A percentile compares a stretch with the other conserved stretches of the same genome.
Conservation (phyloP, 257 asterid species). For the Hygrophila difformis region DNA sequence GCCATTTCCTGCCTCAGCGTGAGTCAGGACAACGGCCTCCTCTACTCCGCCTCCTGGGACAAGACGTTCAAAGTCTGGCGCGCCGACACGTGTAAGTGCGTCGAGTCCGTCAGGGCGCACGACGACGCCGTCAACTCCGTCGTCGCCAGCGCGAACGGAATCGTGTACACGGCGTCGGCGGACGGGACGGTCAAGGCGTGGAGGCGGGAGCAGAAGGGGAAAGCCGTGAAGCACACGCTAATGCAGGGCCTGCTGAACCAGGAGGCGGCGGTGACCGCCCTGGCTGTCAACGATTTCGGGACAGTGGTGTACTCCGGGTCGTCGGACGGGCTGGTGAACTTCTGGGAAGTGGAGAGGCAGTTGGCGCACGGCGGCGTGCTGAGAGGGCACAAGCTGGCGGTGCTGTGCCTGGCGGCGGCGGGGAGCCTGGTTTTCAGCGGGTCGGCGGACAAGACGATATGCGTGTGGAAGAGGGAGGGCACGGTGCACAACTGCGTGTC, state of each 20-base stretch:
- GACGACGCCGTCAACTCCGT: slow-evolving; percentile 35
- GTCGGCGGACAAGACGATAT: slow-evolving; percentile 32
- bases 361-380: slow-evolving; percentile 27
- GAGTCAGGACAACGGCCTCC: slow-evolving; percentile 20
- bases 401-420: slow-evolving; percentile 25
- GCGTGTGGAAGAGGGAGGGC: slow-evolving; percentile 34
- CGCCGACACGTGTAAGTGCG: slow-evolving; percentile 22
- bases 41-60: slow-evolving; percentile 38
- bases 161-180: slow-evolving; percentile 31
- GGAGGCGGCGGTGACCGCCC: slow-evolving; percentile 30
- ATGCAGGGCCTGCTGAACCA: slow-evolving; percentile 23
- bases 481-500: slow-evolving; percentile 21
- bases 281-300: slow-evolving; percentile 19
- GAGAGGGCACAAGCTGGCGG: slow-evolving; percentile 32
- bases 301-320: slow-evolving; percentile 26
- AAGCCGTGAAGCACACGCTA: slow-evolving; percentile 16
- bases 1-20: slow-evolving; percentile 35
- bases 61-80: slow-evolving; percentile 35
- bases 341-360: slow-evolving; percentile 23
- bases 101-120: slow-evolving; percentile 33
- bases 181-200: slow-evolving; percentile 34
- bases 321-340: slow-evolving; percentile 33
- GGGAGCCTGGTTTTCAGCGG: slow-evolving; percentile 31
- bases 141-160: slow-evolving; percentile 19
- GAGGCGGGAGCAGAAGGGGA: slow-evolving; percentile 24